Base-by-base conservation (phyloP, 306 rosid species). In the Prunus salicina region DNA sequence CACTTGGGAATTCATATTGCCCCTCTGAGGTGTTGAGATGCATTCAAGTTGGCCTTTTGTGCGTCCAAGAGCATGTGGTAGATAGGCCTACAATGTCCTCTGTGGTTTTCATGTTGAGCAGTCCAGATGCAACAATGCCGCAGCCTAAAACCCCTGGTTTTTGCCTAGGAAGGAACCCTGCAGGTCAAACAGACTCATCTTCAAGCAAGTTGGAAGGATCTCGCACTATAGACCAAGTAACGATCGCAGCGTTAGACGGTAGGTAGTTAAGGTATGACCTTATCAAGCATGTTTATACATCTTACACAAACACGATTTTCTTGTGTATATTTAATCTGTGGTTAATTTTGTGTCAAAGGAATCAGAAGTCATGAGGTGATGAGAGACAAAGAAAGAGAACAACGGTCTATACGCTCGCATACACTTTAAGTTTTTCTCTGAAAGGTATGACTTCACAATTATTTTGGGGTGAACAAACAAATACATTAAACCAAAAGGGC, bases 91-190 rank as follows among this genome's bases (percentile, higher is more conserved):
- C 56, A 57, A 70, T 88, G 87, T 15, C 79, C 7, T 52, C 84
- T 47, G 87, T 84, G 69, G 84, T 84, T 25, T 51, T 88, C 83
- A 90, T 88, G 97, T 47, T 92, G 78, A 80, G 79, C 18, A 90
- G 93, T 84, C 96, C 90, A 76, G 78, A 74, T 61, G 81, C 93
- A 79, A 20, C 82, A 64, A 78, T 92, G 86, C 83, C 88, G 32
- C 87, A 88, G 55, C 97, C 97, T 1, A 88, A 78, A 76, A 82
- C 73, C 62, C 97, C 96, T 9, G 93, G 97, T 3, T 90, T 90
- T 79, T 87, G 91, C 66, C 66, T 88, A 0, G 86, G 85, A 69
- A 84, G 58, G 80, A 85, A 67, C 14, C 88, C 86, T 8, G 93
- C 43, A 30, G 20, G 41, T 62, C 20, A 92, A 81, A 86, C 85